Conservation (phyloP, 208 protist genomes). For the Crithidia thermophila region DNA sequence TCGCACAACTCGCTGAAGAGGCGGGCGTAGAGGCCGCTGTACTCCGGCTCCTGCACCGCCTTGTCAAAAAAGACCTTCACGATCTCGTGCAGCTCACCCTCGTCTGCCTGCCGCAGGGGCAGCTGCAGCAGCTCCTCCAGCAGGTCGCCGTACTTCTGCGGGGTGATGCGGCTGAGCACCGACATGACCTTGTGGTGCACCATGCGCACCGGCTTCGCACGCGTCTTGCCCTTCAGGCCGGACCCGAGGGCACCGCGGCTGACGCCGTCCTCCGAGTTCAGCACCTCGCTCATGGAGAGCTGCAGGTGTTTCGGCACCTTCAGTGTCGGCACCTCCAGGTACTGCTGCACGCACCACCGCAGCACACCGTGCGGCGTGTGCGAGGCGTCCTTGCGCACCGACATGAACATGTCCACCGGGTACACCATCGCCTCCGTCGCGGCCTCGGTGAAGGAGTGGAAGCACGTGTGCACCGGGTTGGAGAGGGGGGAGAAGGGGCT, state of each 20-base stretch:
- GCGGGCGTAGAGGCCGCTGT: conserved; percentile 76
- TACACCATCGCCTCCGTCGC: conserved; percentile 60
- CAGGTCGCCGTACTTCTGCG: conserved; percentile 78
- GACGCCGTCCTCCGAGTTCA: conserved; percentile 49
- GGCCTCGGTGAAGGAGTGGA: conserved; percentile 64
- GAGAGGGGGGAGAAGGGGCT: conserved; percentile 65
- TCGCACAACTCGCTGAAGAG: conserved; percentile 71
- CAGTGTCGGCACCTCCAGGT: conserved; percentile 68
- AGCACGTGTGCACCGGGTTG: conserved; percentile 52
- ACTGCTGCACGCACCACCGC: conserved; percentile 75
- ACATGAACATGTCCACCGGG: conserved; percentile 83
- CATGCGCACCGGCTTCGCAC: conserved; percentile 64
- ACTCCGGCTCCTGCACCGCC: conserved; percentile 81
- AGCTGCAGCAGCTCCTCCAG: conserved; percentile 75
- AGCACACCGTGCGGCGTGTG: conserved; percentile 89
- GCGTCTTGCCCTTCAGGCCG: conserved; percentile 48
- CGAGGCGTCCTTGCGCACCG: conserved; percentile 71
- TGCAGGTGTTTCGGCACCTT: conserved; percentile 84
- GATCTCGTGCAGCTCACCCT: conserved; percentile 81
- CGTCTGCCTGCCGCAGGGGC: conserved; percentile 75
- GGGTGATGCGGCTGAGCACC: conserved; percentile 84
- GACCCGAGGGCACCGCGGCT: conserved; percentile 66
- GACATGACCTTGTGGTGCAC: conserved; percentile 89
- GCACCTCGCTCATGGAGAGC: conserved; percentile 67
- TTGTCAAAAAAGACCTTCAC: conserved; percentile 90